Evolutionary conservation across 345 rosid genomes (phyloP).

Genomic region (Nephelium lappaceum): DNA sequence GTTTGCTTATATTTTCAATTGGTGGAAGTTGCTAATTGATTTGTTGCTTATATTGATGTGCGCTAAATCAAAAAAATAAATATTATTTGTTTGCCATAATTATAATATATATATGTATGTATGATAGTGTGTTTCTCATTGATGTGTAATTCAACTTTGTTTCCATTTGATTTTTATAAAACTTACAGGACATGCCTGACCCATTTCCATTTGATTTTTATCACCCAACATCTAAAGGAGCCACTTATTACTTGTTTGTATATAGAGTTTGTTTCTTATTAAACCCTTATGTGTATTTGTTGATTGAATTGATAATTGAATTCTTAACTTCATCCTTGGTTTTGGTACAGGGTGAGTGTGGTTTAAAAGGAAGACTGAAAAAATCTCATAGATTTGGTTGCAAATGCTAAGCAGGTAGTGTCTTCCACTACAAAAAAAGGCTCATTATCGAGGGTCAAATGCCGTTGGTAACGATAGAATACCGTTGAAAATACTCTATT

Average conservation of each 20-base stretch:
- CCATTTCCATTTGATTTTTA: neutral
- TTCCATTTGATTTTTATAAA: too few relatives aligned
- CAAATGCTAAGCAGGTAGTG: conserved; percentile 86
- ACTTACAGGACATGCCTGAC: neutral
- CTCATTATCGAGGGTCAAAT: too few relatives aligned
- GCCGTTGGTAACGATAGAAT: too few relatives aligned
- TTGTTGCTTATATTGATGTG: too few relatives aligned
- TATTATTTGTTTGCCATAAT: neutral
- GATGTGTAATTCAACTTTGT: neutral
- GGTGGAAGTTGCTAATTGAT: neutral
- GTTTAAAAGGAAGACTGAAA: conserved; percentile 88
- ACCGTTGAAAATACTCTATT: too few relatives aligned
- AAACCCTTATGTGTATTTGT: neutral
- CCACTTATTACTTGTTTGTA: neutral
- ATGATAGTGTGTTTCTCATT: neutral
- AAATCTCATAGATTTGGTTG: conserved; percentile 61
- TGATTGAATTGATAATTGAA: neutral
- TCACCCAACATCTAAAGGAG: neutral
- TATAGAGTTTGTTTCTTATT: neutral
- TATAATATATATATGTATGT: neutral
- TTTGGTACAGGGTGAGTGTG: conserved; percentile 68
- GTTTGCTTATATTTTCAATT: neutral
- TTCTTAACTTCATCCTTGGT: neutral
- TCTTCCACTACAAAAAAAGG: too few relatives aligned
- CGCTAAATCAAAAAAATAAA: too few relatives aligned